Conservation (phyloP, 108 stramenopile genomes). For the Schizochytrium sp. region DNA sequence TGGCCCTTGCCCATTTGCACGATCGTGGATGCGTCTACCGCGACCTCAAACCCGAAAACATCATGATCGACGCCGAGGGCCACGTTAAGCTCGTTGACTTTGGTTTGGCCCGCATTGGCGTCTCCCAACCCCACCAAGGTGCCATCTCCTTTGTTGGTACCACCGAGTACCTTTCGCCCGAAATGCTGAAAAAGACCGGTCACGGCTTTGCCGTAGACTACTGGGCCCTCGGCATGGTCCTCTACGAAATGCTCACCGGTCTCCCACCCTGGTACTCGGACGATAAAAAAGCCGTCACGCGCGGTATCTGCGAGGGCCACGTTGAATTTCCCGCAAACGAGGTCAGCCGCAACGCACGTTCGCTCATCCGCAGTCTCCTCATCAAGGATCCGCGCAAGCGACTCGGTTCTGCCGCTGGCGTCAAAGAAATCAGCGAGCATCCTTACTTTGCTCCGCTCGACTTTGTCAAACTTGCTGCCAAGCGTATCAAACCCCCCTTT, state of each 20-base stretch:
- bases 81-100: conserved; percentile 83
- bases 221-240: conserved; percentile 92
- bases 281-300: conserved; percentile 83
- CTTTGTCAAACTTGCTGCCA: conserved; percentile 70
- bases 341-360: conserved; percentile 51
- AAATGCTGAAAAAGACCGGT: conserved; percentile 47
- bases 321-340: conserved; percentile 69
- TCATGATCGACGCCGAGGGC: conserved; percentile 74
- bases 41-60: conserved; percentile 63
- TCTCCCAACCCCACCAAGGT: conserved; percentile 15
- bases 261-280: conserved; percentile 95
- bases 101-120: conserved; percentile 60
- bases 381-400: conserved; percentile 75
- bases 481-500: conserved; percentile 83
- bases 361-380: conserved; percentile 66
- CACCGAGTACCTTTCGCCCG: conserved; percentile 47
- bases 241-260: conserved; percentile 96
- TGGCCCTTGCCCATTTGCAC: conserved; percentile 85
- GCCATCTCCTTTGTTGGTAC: conserved; percentile 44
- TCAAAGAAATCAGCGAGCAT: conserved; percentile 71
- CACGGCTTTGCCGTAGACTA: conserved; percentile 89
- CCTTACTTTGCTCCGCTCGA: conserved; percentile 75
- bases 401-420: conserved; percentile 76
- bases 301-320: conserved; percentile 79
- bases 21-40: conserved; percentile 83